Evolutionary conservation across 1,284 basidiomycete genomes (phyloP), one percentile per base, ranked within the genome.

Genomic region (Takashimella koratensis): DNA sequence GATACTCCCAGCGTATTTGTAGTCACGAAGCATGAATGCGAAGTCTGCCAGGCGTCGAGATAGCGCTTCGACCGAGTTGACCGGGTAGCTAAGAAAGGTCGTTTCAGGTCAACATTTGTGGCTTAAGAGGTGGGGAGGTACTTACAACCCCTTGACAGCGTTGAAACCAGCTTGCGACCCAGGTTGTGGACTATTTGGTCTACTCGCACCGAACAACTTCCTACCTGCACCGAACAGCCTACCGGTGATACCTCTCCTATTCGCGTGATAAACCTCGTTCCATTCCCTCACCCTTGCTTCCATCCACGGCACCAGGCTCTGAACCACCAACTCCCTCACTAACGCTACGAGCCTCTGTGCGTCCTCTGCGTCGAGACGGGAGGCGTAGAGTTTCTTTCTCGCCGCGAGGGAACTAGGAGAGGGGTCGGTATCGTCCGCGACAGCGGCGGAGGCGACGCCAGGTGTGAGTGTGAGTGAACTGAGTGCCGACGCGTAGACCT

Each of bases 261-360:
- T 90, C 16, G 88, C 87, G 19, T 86, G 84, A 67, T 88, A 94
- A 80, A 82, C 82, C 78, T 98, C 95, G 70, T 96, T 96, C 88
- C 92, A 96, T 55, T 96, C 90, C 45, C 92, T 71, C 1, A 96
- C 87, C 66, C 86, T 87, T 62, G 88, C 88, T 77, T 98, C 95
- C 90, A 98, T 93, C 86, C 89, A 97, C 0, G 95, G 95, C 3
- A 98, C 77, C 30, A 98, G 78, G 64, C 88, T 93, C 83, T 92
- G 91, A 3, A 87, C 86, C 2, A 92, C 82, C 62, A 98, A 87
- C 71, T 98, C 95, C 43, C 94, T 83, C 5, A 92, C 82, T 62
- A 98, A 92, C 43, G 84, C 83, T 0, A 86, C 86, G 22, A 89
- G 83, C 56, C 85, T 83, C 56, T 87, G 83, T 10, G 93, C 87